phyloP scores from a whole-genome alignment of 306 rosid genomes.

The Dalbergia cultrata region DNA sequence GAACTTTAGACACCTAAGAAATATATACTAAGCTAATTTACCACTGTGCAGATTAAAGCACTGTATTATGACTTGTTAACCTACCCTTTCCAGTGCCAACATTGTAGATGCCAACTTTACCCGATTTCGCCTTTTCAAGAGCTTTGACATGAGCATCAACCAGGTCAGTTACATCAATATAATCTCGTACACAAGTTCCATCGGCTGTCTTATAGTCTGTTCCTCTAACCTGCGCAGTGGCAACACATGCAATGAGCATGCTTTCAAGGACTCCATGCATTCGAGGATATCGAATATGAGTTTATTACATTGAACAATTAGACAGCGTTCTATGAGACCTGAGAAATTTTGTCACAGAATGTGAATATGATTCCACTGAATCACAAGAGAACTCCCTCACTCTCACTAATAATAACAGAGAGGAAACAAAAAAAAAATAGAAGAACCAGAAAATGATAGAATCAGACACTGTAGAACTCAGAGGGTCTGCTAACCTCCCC shows the following conservation, averaged over 20 bases:
- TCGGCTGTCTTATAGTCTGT: constrained; percentile 83
- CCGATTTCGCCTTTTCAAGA: constrained; percentile 74
- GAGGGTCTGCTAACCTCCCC: too few species aligned
- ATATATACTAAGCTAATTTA: constrained; percentile 16
- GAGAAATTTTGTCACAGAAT: too few species aligned
- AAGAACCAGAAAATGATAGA: too few species aligned
- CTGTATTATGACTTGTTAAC: constrained; percentile 37
- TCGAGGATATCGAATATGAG: background rate
- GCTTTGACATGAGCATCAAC: constrained; percentile 98
- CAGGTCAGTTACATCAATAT: constrained; percentile 89
- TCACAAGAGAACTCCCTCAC: too few species aligned
- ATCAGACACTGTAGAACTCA: too few species aligned
- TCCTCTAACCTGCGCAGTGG: constrained; percentile 78
- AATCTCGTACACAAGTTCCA: constrained; percentile 91
- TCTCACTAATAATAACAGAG: too few species aligned
- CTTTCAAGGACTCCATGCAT: constrained; percentile 19
- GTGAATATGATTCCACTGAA: too few species aligned
- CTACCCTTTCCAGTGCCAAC: constrained; percentile 95
- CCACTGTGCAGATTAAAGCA: background rate
- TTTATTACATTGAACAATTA: background rate
- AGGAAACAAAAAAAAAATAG: too few species aligned
- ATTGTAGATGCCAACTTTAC: constrained; percentile 87
- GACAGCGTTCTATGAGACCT: background rate
- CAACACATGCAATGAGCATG: constrained; percentile 22
- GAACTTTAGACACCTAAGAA: constrained; percentile 31